Evolutionary conservation across 2,329 filamentous ascomycete genomes (phyloP).

Genomic region (Endothia cerciana): DNA sequence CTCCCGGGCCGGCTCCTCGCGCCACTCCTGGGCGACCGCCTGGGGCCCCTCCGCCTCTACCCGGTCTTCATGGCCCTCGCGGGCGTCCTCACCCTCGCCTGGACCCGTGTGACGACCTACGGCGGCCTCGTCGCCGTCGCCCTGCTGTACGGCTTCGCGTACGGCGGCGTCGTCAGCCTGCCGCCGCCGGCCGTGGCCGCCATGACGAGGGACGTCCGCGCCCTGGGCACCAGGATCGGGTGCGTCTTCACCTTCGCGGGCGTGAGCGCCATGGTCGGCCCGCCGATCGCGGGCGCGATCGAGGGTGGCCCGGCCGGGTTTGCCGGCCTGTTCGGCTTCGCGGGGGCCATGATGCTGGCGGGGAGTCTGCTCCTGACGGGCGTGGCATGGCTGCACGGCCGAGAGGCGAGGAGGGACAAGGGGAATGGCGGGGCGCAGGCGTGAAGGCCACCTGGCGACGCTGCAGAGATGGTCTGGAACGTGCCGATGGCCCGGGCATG

Average conservation of each 20-base stretch:
- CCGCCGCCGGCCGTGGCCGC: slow-evolving; percentile 44
- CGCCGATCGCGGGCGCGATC: slow-evolving; percentile 39
- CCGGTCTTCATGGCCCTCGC: slow-evolving; percentile 37
- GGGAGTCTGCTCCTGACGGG: slow-evolving; percentile 3
- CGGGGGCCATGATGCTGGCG: slow-evolving; percentile 13
- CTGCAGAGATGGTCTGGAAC: too few relatives aligned
- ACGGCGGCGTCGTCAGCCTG: slow-evolving; percentile 47
- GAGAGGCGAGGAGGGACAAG: too few relatives aligned
- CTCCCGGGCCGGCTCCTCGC: slow-evolving; percentile 45
- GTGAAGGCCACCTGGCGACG: too few relatives aligned
- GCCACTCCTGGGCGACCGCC: slow-evolving; percentile 42
- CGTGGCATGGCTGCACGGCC: slow-evolving; percentile 12
- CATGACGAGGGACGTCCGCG: slow-evolving; percentile 45
- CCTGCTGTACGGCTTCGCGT: slow-evolving; percentile 47
- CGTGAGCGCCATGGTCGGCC: slow-evolving; percentile 40
- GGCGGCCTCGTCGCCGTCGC: slow-evolving; percentile 41
- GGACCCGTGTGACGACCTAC: slow-evolving; percentile 40
- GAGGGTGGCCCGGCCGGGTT: slow-evolving; percentile 1
- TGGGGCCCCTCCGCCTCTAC: slow-evolving; percentile 43
- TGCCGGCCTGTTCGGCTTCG: slow-evolving; percentile 12
- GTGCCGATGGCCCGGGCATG: too few relatives aligned
- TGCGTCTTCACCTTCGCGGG: slow-evolving; percentile 40
- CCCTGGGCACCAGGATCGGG: slow-evolving; percentile 48
- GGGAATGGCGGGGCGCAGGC: too few relatives aligned
- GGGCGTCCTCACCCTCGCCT: slow-evolving; percentile 41